Evolutionary conservation across 2,329 filamentous ascomycete species (phyloP).

Genomic region (Alternaria novae-zelandiae): DNA sequence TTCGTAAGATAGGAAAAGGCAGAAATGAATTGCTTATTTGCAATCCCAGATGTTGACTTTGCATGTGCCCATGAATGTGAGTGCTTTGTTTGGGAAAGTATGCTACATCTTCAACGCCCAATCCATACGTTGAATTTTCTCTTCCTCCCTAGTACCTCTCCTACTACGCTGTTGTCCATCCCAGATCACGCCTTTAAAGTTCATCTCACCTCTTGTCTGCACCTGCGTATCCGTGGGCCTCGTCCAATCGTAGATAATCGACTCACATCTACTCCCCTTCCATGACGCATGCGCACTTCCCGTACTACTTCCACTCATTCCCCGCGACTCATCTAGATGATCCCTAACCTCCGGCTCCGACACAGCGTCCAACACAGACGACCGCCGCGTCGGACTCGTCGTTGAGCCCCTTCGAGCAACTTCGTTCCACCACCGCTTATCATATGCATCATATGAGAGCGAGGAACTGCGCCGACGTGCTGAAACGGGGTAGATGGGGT

Average conservation of each 20-base stretch:
- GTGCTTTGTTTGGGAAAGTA: not conserved
- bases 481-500: not conserved
- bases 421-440: conserved; percentile 14
- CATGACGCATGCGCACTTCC: not conserved
- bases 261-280: conserved; percentile 1
- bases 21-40: conserved; percentile 19
- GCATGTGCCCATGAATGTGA: not conserved
- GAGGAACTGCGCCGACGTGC: not conserved
- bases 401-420: conserved; percentile 6
- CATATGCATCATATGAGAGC: not conserved
- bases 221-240: not conserved
- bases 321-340: not conserved
- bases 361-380: conserved; percentile 16
- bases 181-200: not conserved
- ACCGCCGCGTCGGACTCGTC: not conserved
- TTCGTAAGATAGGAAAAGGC: conserved; percentile 13
- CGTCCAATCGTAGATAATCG: conserved; percentile 10
- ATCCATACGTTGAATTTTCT: not conserved
- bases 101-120: not conserved
- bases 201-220: not conserved
- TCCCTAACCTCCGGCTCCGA: conserved; percentile 6
- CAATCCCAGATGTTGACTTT: not conserved
- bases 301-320: not conserved
- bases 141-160: not conserved
- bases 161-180: not conserved